Evolutionary conservation across 345 rosid genomes (phyloP).

Genomic region (Lepidium didymum): DNA sequence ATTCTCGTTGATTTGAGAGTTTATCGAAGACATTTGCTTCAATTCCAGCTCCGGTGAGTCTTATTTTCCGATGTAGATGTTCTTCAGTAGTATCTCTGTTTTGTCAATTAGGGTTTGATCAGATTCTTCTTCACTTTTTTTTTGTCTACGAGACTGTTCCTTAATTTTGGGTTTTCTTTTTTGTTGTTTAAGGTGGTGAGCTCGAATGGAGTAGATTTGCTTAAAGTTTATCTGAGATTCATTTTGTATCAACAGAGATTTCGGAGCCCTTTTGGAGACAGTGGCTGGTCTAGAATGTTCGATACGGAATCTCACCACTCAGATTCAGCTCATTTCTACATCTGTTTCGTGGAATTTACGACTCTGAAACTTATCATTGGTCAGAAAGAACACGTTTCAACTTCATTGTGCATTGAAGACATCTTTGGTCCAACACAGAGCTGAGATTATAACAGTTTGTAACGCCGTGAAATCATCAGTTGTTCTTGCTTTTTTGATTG

Average conservation of each 20-base stretch:
- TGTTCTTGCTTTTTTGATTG: conserved; percentile 11
- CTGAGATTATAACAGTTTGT: conserved; percentile 33
- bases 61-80: conserved; percentile 16
- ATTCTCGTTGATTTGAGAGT: neutral
- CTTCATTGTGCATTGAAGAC: conserved; percentile 34
- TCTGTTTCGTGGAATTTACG: neutral
- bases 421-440: conserved; percentile 31
- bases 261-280: neutral
- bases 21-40: conserved; percentile 11
- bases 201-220: conserved; percentile 14
- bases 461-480: neutral
- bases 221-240: conserved; percentile 14
- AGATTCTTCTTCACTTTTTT: neutral
- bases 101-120: conserved; percentile 36
- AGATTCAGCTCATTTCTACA: conserved; percentile 11
- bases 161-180: conserved; percentile 5
- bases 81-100: conserved; percentile 1
- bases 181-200: conserved; percentile 8
- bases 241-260: neutral
- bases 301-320: conserved; percentile 19
- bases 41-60: conserved; percentile 31
- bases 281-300: conserved; percentile 17
- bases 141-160: too few species aligned
- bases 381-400: neutral
- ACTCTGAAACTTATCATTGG: conserved; percentile 20